Conservation (phyloP, 495 filamentous ascomycete genomes). For the Hypoxylon intermedium region DNA sequence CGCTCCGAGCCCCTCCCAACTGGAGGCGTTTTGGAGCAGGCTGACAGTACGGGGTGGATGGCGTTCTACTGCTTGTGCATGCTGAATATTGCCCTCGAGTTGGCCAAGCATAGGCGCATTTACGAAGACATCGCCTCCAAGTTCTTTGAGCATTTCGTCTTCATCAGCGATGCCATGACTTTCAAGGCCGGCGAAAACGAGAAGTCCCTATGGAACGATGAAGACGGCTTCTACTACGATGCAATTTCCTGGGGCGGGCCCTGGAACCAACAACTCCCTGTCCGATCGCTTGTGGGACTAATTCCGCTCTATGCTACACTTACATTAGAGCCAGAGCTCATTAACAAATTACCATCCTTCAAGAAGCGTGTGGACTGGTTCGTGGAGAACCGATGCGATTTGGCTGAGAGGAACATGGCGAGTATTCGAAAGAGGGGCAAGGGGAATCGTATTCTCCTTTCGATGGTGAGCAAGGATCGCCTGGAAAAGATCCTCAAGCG, state of each 20-base stretch:
- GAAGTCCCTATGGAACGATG: slow-evolving; percentile 90
- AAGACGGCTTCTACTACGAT: slow-evolving; percentile 98
- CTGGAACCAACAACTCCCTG: slow-evolving; percentile 89
- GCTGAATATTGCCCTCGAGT: slow-evolving; percentile 93
- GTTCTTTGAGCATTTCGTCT: slow-evolving; percentile 98
- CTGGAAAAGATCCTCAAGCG: slow-evolving; percentile 82
- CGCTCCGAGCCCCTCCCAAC: slow-evolving; percentile 96
- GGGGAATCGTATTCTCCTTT: slow-evolving; percentile 81
- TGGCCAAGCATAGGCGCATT: slow-evolving; percentile 93
- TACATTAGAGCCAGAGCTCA: slow-evolving; percentile 90
- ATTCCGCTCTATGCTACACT: slow-evolving; percentile 92
- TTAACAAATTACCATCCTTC: slow-evolving; percentile 92
- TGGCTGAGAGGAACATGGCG: slow-evolving; percentile 90
- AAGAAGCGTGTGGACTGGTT: slow-evolving; percentile 94
- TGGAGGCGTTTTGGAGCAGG: slow-evolving; percentile 90
- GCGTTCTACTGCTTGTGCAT: slow-evolving; percentile 94
- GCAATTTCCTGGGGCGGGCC: slow-evolving; percentile 94
- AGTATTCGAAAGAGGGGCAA: slow-evolving; percentile 89
- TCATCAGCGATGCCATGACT: slow-evolving; percentile 98
- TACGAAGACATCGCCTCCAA: slow-evolving; percentile 99
- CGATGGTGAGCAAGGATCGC: slow-evolving; percentile 88
- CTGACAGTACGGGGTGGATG: slow-evolving; percentile 99
- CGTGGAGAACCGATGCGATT: slow-evolving; percentile 80
- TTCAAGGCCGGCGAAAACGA: slow-evolving; percentile 78
- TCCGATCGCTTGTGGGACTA: slow-evolving; percentile 88